Conservation (phyloP, 2,329 filamentous ascomycete species). For the Ampelomyces quisqualis region DNA sequence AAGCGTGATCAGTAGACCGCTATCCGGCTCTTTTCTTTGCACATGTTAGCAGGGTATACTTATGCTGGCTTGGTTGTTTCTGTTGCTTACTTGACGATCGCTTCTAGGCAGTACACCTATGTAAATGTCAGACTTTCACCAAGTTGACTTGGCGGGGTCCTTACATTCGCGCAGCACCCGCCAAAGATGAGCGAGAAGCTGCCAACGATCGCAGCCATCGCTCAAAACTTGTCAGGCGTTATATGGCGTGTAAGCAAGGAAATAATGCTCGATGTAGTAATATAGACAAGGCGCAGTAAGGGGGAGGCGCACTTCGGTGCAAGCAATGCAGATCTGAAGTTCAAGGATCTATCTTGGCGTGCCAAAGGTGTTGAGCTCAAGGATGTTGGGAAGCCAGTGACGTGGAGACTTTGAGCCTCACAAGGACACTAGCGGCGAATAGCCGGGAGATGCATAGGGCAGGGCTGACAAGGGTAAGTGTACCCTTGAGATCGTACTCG, state of each 20-base stretch:
- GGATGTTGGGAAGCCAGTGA: slow-evolving; percentile 20
- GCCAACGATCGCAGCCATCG: slow-evolving; percentile 41
- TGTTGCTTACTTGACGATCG: slow-evolving; percentile 78
- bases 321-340: background rate
- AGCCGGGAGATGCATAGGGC: slow-evolving; percentile 15
- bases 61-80: too few relatives aligned
- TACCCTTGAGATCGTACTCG: too few relatives aligned
- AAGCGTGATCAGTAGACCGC: slow-evolving; percentile 67
- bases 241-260: too few relatives aligned
- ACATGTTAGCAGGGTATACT: slow-evolving; percentile 15
- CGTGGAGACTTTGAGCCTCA: slow-evolving; percentile 37
- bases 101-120: slow-evolving; percentile 92
- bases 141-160: slow-evolving; percentile 23
- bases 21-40: slow-evolving; percentile 74
- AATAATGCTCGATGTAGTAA: too few relatives aligned
- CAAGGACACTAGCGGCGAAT: slow-evolving; percentile 29
- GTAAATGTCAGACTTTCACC: slow-evolving; percentile 16
- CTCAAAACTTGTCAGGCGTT: too few relatives aligned
- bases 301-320: background rate
- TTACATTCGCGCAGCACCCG: slow-evolving; percentile 89
- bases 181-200: slow-evolving; percentile 91
- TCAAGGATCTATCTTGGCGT: slow-evolving; percentile 14
- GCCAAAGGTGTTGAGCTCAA: slow-evolving; percentile 1
- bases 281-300: background rate
- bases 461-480: slow-evolving; percentile 12